phyloP scores from a whole-genome alignment of 805 yeast genomes.

The Myxozyma nipponensis region DNA sequence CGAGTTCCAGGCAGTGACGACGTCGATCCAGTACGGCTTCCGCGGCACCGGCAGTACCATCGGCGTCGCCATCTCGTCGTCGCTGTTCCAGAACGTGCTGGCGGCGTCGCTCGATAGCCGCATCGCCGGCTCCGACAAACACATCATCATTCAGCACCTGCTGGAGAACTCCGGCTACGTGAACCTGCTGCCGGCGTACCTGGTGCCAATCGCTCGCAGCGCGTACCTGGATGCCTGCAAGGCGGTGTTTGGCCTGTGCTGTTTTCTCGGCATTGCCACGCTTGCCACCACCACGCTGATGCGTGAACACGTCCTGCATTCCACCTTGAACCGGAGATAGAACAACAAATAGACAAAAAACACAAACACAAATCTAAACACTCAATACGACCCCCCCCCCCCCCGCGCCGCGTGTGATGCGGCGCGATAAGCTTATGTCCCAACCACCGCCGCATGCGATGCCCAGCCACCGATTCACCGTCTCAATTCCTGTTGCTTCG shows the following conservation, averaged over 20 bases:
- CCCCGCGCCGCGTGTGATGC: no score
- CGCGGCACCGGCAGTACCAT: constrained; percentile 67
- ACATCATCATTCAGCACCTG: constrained; percentile 11
- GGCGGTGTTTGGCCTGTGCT: constrained; percentile 21
- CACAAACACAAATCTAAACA: no score
- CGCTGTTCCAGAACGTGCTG: constrained; percentile 50
- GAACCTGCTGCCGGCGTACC: constrained; percentile 8
- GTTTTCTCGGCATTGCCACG: constrained; percentile 12
- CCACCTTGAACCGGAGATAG: constrained; percentile 16
- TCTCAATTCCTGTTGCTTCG: no score
- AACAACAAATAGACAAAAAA: no score
- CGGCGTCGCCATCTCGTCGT: constrained; percentile 58
- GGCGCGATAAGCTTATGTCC: no score
- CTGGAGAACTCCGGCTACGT: constrained; percentile 17
- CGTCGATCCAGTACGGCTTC: constrained; percentile 72
- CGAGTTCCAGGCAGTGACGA: constrained; percentile 63
- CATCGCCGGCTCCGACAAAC: constrained; percentile 23
- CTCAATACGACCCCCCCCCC: no score
- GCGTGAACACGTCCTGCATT: constrained; percentile 26
- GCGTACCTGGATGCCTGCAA: constrained; percentile 24
- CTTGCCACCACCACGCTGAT: constrained; percentile 18
- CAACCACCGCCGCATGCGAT: no score
- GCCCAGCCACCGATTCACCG: no score
- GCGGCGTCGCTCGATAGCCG: constrained; percentile 24
- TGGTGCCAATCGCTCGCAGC: constrained; percentile 13